Evolutionary conservation across 2,329 filamentous ascomycete species (phyloP).

Genomic region (Nothophaeocryptopus gaeumannii): DNA sequence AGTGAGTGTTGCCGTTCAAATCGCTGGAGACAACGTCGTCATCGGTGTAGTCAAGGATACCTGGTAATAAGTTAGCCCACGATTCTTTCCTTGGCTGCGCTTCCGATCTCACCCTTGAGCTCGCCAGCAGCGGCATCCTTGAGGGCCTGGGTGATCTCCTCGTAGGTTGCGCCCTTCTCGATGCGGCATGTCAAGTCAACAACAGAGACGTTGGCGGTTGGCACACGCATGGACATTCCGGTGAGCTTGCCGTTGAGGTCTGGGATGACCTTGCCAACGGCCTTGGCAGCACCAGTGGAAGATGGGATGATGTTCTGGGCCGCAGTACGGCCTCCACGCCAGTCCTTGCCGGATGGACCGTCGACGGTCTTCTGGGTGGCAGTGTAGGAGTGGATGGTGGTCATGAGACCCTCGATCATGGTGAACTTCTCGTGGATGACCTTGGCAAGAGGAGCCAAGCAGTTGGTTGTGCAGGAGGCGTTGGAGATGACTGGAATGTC

Average conservation of each 20-base stretch:
- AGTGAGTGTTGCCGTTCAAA: constrained; percentile 86
- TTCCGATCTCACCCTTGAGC: constrained; percentile 83
- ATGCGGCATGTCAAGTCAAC: constrained; percentile 94
- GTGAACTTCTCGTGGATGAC: constrained; percentile 97
- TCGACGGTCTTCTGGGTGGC: constrained; percentile 99
- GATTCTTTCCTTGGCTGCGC: too few species aligned
- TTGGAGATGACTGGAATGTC: constrained; percentile 95
- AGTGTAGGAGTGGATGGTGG: constrained; percentile 99
- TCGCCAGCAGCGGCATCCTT: constrained; percentile 77
- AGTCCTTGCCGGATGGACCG: constrained; percentile 96
- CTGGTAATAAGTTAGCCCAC: constrained; percentile 48
- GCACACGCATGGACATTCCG: constrained; percentile 99
- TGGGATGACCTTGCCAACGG: constrained; percentile 99
- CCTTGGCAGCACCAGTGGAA: constrained; percentile 99
- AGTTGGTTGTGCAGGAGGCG: constrained; percentile 99
- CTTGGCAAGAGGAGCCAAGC: constrained; percentile 98
- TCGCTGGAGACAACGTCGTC: constrained; percentile 94
- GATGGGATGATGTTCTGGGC: constrained; percentile 99
- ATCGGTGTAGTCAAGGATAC: constrained; percentile 91
- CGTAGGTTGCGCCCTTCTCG: constrained; percentile 84
- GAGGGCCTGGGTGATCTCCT: constrained; percentile 88
- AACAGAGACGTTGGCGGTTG: constrained; percentile 97
- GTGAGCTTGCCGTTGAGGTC: constrained; percentile 98
- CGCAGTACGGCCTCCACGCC: constrained; percentile 97
- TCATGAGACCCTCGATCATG: constrained; percentile 99